Evolutionary conservation across 192 early-diverging fungal species (phyloP).

Genomic region (Backusella mclennaniae): DNA sequence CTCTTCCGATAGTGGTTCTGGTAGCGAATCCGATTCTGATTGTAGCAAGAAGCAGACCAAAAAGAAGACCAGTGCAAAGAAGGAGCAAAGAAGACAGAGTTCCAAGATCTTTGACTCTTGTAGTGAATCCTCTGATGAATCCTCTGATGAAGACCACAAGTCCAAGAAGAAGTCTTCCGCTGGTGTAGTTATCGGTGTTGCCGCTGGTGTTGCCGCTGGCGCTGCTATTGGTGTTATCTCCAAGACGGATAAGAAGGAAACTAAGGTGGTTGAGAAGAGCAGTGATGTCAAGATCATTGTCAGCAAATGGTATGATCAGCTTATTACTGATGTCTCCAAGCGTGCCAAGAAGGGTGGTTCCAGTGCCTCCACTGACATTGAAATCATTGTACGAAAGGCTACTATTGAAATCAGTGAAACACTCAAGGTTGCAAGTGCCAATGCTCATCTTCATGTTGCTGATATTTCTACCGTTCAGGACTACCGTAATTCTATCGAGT

Average conservation of each 20-base stretch:
- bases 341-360: slow-evolving; percentile 24
- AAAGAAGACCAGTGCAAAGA: background rate
- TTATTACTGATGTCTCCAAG: slow-evolving; percentile 11
- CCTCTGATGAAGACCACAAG: background rate
- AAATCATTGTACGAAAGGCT: slow-evolving; percentile 3
- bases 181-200: background rate
- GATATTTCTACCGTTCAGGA: slow-evolving; percentile 7
- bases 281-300: slow-evolving; percentile 12
- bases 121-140: background rate
- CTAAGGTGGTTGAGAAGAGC: background rate
- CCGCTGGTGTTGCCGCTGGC: background rate
- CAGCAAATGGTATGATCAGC: slow-evolving; percentile 10
- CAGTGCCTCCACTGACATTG: slow-evolving; percentile 5
- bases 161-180: background rate
- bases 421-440: background rate
- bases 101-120: background rate
- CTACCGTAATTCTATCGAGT: slow-evolving; percentile 10
- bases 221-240: background rate
- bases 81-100: background rate
- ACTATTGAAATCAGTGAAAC: background rate
- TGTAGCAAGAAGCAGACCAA: slow-evolving; percentile 10
- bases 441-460: background rate
- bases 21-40: background rate
- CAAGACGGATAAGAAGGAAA: background rate
- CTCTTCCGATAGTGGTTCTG: background rate